These are phyloP conservation scores for Iris macrosiphon DNA, from an alignment of 106 monocot species.

Conservation along the genomic window DNA sequence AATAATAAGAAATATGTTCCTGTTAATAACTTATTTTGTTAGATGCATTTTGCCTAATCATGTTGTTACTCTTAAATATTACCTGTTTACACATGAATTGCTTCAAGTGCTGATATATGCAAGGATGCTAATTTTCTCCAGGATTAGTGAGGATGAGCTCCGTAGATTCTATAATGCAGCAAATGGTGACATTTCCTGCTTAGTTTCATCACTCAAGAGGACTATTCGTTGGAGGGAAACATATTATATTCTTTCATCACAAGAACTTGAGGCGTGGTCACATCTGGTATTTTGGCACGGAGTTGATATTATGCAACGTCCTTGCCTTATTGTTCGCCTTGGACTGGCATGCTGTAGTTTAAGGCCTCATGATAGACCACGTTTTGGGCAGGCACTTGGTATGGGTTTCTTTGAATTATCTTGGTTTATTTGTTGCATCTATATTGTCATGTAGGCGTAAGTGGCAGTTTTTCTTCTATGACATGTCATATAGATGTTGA, in stretches of 20 bases:
- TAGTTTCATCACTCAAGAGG: slow-evolving; percentile 64
- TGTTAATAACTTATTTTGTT: no score
- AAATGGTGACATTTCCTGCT: slow-evolving; percentile 58
- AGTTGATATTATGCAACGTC: slow-evolving; percentile 58
- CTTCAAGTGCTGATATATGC: not conserved
- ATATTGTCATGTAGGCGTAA: no score
- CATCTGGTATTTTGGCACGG: slow-evolving; percentile 95
- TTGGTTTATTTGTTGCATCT: not conserved
- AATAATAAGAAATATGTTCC: no score
- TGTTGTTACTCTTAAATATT: no score
- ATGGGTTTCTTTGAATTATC: slow-evolving; percentile 10
- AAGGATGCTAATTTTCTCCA: slow-evolving; percentile 15
- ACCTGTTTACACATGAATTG: not conserved
- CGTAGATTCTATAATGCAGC: slow-evolving; percentile 61
- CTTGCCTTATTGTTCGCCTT: slow-evolving; percentile 84
- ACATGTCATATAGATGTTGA: no score
- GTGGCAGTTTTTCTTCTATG: no score
- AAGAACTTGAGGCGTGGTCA: slow-evolving; percentile 87
- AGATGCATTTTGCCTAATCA: no score
- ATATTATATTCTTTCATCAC: slow-evolving; percentile 57
- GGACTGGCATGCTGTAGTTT: slow-evolving; percentile 79
- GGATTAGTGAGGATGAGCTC: slow-evolving; percentile 78
- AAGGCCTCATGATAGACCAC: slow-evolving; percentile 58
- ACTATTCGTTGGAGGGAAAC: slow-evolving; percentile 92
- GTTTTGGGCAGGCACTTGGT: slow-evolving; percentile 85